These are phyloP conservation scores for Perkinsus marinus DNA, from an alignment of 169 alveolate genomes.

Conservation along the genomic window DNA sequence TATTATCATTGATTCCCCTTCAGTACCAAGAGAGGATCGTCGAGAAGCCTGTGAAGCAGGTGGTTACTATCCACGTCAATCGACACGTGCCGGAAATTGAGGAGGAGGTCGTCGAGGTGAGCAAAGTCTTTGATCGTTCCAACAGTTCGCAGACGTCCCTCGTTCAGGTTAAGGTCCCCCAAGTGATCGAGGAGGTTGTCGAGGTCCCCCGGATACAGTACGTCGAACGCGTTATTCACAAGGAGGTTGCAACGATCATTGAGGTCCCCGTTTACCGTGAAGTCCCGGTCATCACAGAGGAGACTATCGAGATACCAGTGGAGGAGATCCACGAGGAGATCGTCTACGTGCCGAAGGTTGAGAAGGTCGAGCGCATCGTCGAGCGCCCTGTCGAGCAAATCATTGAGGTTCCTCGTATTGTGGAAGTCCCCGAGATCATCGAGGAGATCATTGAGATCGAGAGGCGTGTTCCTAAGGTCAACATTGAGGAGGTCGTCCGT, in stretches of 20 bases:
- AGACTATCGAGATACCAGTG: conserved; percentile 14
- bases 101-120: not conserved
- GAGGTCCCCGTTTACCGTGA: conserved; percentile 54
- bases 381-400: not conserved
- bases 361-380: not conserved
- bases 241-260: conserved; percentile 46
- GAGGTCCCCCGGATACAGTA: conserved; percentile 59
- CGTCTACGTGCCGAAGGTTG: not conserved
- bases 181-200: conserved; percentile 51
- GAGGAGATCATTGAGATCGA: not conserved
- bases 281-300: conserved; percentile 54
- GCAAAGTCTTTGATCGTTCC: too few relatives aligned
- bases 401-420: not conserved
- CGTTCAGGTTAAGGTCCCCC: conserved; percentile 39
- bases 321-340: not conserved
- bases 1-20: too few relatives aligned
- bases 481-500: not conserved
- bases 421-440: not conserved
- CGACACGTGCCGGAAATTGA: not conserved
- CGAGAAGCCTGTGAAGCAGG: not conserved
- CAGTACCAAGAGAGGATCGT: not conserved
- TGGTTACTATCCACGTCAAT: not conserved
- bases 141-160: not conserved
- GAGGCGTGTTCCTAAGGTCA: not conserved
- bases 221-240: conserved; percentile 54